Evolutionary conservation across 1,284 basidiomycete genomes (phyloP).

Genomic region (Naganishia albida): DNA sequence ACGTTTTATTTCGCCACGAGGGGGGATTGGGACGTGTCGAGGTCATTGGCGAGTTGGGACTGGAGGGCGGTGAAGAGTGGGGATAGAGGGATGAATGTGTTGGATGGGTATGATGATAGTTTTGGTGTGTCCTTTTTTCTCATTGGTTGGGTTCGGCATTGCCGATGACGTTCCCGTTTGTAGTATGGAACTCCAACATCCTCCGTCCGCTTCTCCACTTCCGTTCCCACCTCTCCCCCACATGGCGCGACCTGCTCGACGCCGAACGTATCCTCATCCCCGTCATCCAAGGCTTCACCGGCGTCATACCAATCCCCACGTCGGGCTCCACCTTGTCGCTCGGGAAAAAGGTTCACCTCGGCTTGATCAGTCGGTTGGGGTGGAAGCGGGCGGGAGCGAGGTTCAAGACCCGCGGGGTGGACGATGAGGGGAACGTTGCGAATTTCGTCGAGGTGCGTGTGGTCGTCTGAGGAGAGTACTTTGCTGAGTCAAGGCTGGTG

Average conservation of each 20-base stretch:
- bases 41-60: conserved; percentile 67
- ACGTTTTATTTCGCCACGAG: conserved; percentile 89
- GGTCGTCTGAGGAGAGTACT: background rate
- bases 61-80: conserved; percentile 58
- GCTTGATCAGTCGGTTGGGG: conserved; percentile 81
- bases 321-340: conserved; percentile 49
- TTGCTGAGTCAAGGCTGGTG: background rate
- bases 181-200: conserved; percentile 49
- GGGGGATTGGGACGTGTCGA: conserved; percentile 84
- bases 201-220: conserved; percentile 51
- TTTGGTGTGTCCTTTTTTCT: conserved; percentile 67
- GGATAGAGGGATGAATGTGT: conserved; percentile 33
- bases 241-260: conserved; percentile 50
- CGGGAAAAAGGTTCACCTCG: conserved; percentile 70
- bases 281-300: conserved; percentile 66
- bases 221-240: conserved; percentile 52
- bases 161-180: background rate
- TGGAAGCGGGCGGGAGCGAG: conserved; percentile 96
- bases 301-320: conserved; percentile 36
- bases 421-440: conserved; percentile 95
- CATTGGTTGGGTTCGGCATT: background rate
- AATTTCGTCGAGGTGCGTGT: conserved; percentile 89
- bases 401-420: conserved; percentile 95
- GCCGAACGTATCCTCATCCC: conserved; percentile 60
- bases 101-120: conserved; percentile 71